Evolutionary conservation across 2,329 filamentous ascomycete genomes (phyloP).

Genomic region (Xenoacremonium recifei): DNA sequence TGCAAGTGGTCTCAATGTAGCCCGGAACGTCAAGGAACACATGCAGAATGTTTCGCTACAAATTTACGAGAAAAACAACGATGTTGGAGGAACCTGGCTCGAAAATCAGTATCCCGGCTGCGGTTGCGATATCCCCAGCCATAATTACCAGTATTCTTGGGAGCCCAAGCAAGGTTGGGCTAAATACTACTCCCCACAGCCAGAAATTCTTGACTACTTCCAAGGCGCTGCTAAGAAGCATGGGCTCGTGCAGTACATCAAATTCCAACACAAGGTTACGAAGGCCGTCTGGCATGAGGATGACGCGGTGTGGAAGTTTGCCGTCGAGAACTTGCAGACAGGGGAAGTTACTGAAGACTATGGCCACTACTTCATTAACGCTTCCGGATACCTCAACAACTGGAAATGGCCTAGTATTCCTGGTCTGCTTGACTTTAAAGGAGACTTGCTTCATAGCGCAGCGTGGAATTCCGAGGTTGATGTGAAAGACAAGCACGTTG

Average conservation of each 20-base stretch:
- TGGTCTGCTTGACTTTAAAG: constrained; percentile 1
- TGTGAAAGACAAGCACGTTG: constrained; percentile 1
- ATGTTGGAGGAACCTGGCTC: constrained; percentile 3
- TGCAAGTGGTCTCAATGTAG: constrained; percentile 1
- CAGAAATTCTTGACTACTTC: constrained; percentile 3
- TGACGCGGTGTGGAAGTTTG: constrained; percentile 1
- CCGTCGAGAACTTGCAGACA: neutral
- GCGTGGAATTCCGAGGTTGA: neutral
- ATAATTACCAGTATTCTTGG: constrained; percentile 5
- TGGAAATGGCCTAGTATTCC: constrained; percentile 5
- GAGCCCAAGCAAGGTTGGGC: constrained; percentile 1
- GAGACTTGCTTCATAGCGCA: constrained; percentile 3
- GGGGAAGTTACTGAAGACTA: neutral
- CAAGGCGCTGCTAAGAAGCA: neutral
- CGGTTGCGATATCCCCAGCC: constrained; percentile 2
- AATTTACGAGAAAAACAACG: constrained; percentile 3
- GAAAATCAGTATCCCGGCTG: constrained; percentile 5
- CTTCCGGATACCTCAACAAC: constrained; percentile 1
- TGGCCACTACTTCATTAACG: constrained; percentile 3
- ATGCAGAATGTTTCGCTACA: constrained; percentile 1
- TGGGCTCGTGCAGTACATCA: neutral
- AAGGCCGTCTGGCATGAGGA: constrained; percentile 3
- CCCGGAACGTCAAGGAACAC: neutral
- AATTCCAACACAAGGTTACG: neutral
- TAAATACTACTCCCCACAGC: constrained; percentile 1